phyloP scores from a whole-genome alignment of 2,329 filamentous ascomycete species.

The Sclerotinia subarctica region DNA sequence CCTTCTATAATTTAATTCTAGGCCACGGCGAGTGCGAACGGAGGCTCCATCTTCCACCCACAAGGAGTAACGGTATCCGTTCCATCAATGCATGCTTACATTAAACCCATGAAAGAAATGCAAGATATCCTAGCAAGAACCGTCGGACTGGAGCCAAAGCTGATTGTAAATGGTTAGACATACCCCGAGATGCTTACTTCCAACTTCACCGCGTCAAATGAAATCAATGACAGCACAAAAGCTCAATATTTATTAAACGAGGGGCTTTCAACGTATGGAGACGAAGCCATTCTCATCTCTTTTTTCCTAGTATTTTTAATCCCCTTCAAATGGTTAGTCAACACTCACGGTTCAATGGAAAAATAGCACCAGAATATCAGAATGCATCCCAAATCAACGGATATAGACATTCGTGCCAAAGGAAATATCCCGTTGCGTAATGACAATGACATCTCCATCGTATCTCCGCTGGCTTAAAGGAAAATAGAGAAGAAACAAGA shows the following conservation, averaged over 20 bases:
- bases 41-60: constrained; percentile 2
- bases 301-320: not conserved
- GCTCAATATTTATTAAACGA: not conserved
- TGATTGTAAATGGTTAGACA: not conserved
- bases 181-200: not conserved
- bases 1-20: not conserved
- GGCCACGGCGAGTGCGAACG: not conserved
- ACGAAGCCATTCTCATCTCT: not conserved
- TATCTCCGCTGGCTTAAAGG: not conserved
- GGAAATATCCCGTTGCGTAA: not conserved
- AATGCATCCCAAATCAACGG: not conserved
- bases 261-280: too few species aligned
- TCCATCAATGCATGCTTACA: not conserved
- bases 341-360: not conserved
- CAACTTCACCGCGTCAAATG: constrained; percentile 5
- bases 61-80: not conserved
- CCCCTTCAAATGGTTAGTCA: not conserved
- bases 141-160: not conserved
- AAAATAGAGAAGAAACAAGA: too few species aligned
- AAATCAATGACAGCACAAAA: not conserved
- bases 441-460: not conserved
- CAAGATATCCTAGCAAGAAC: not conserved
- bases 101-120: not conserved
- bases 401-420: not conserved
- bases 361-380: too few species aligned